These are phyloP conservation scores for Tuber umbilicatum DNA, from an alignment of 495 filamentous ascomycete genomes.

Conservation along the genomic window DNA sequence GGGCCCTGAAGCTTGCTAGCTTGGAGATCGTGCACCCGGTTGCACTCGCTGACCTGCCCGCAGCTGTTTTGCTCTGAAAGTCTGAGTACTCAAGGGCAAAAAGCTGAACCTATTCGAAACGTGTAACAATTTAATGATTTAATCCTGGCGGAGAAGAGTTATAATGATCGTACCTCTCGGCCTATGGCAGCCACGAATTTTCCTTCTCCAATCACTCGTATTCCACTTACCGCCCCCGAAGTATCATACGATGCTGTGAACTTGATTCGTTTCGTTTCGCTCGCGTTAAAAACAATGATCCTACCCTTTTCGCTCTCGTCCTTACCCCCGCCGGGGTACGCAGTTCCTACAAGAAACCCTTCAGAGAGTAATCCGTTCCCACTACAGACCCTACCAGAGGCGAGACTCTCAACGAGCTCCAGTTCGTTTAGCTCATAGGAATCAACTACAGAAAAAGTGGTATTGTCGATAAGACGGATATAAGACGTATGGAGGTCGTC, in stretches of 20 bases:
- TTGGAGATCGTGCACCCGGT: conserved; percentile 49
- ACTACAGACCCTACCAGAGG: conserved; percentile 66
- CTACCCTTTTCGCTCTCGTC: conserved; percentile 57
- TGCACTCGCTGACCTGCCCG: neutral
- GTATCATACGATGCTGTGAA: conserved; percentile 57
- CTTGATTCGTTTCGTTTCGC: conserved; percentile 62
- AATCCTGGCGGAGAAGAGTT: neutral
- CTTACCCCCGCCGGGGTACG: conserved; percentile 56
- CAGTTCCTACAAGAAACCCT: conserved; percentile 82
- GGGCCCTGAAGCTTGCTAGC: conserved; percentile 66
- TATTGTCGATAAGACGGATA: conserved; percentile 51
- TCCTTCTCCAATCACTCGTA: conserved; percentile 61
- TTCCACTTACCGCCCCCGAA: conserved; percentile 68
- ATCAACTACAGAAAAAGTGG: conserved; percentile 53
- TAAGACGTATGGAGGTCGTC: conserved; percentile 46
- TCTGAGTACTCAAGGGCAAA: conserved; percentile 44
- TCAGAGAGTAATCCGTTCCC: conserved; percentile 60
- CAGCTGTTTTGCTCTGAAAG: conserved; percentile 43
- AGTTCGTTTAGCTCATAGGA: conserved; percentile 51
- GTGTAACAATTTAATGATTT: neutral
- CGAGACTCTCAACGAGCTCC: conserved; percentile 79
- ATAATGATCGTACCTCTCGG: conserved; percentile 60
- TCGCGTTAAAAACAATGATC: conserved; percentile 77
- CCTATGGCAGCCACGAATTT: conserved; percentile 77
- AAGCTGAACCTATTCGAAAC: conserved; percentile 43